Evolutionary conservation across 371 early-diverging fungal species (phyloP).

Genomic region (Actinomucor elegans): DNA sequence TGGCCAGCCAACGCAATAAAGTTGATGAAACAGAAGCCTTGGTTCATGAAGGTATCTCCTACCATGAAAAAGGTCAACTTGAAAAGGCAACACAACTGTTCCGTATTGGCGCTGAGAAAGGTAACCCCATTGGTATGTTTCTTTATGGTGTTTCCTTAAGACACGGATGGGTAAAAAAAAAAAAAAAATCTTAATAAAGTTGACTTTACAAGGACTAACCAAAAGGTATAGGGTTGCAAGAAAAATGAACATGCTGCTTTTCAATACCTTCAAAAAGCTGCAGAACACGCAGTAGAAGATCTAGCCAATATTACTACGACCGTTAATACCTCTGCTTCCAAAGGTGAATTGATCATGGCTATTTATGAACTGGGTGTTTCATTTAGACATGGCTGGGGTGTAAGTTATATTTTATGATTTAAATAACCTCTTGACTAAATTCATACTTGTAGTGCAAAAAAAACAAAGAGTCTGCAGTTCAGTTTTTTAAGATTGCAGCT

Average conservation of each 20-base stretch:
- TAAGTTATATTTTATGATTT: conserved; percentile 20
- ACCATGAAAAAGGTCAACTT: conserved; percentile 74
- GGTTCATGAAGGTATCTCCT: conserved; percentile 57
- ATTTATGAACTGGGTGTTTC: conserved; percentile 85
- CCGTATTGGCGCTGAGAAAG: conserved; percentile 64
- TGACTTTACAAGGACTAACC: neutral
- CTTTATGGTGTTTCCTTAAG: conserved; percentile 79
- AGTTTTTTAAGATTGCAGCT: conserved; percentile 89
- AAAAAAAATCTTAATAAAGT: neutral
- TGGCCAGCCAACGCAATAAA: neutral
- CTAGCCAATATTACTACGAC: conserved; percentile 37
- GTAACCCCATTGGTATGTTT: conserved; percentile 76
- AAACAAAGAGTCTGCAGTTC: conserved; percentile 80
- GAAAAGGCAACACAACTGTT: conserved; percentile 74
- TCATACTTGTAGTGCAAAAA: conserved; percentile 42
- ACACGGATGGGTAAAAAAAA: conserved; percentile 79
- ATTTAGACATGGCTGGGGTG: conserved; percentile 91
- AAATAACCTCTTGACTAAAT: neutral
- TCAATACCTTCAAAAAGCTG: conserved; percentile 75
- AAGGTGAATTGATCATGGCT: conserved; percentile 74
- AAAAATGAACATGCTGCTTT: conserved; percentile 64
- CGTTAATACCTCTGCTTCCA: conserved; percentile 34
- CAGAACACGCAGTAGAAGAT: conserved; percentile 70
- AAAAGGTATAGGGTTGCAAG: conserved; percentile 74
- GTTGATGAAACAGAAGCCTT: conserved; percentile 15